Evolutionary conservation across 495 filamentous ascomycete genomes (phyloP).

Genomic region (Neurospora sp.): DNA sequence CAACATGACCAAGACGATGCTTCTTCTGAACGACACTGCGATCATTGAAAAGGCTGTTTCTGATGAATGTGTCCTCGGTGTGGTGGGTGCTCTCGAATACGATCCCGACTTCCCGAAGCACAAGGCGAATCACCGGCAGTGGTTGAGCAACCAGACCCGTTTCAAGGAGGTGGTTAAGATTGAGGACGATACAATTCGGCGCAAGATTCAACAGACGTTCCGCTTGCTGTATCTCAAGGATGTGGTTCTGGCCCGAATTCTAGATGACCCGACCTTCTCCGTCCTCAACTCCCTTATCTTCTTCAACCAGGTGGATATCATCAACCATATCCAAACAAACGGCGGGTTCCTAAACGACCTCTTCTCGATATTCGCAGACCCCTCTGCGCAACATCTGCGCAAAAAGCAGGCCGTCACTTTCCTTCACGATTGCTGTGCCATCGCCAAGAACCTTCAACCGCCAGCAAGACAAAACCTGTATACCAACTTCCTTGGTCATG

Average conservation of each 20-base stretch:
- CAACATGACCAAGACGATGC: slow-evolving; percentile 95
- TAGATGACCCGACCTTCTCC: slow-evolving; percentile 95
- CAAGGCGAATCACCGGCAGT: slow-evolving; percentile 95
- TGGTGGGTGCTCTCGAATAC: slow-evolving; percentile 95
- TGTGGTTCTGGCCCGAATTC: slow-evolving; percentile 87
- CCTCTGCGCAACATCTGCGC: slow-evolving; percentile 52
- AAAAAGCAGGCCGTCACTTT: slow-evolving; percentile 94
- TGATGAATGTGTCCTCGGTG: slow-evolving; percentile 79
- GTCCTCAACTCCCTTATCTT: slow-evolving; percentile 97
- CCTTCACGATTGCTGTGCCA: slow-evolving; percentile 90
- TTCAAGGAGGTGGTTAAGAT: slow-evolving; percentile 97
- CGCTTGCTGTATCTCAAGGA: slow-evolving; percentile 97
- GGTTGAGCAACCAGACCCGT: slow-evolving; percentile 74
- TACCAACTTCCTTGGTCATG: slow-evolving; percentile 78
- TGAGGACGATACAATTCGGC: slow-evolving; percentile 64
- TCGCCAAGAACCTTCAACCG: slow-evolving; percentile 87
- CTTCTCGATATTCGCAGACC: slow-evolving; percentile 74
- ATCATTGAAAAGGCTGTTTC: slow-evolving; percentile 92
- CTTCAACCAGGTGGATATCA: slow-evolving; percentile 97
- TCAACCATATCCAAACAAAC: slow-evolving; percentile 81
- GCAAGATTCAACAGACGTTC: slow-evolving; percentile 94
- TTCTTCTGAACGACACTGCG: slow-evolving; percentile 84
- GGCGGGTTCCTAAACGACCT: slow-evolving; percentile 69
- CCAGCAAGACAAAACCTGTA: slow-evolving; percentile 72
- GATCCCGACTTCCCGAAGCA: slow-evolving; percentile 98